Evolutionary conservation across 148 eudicot species (phyloP), one percentile per base, ranked within the genome.

Genomic region (Silene uniflora): DNA sequence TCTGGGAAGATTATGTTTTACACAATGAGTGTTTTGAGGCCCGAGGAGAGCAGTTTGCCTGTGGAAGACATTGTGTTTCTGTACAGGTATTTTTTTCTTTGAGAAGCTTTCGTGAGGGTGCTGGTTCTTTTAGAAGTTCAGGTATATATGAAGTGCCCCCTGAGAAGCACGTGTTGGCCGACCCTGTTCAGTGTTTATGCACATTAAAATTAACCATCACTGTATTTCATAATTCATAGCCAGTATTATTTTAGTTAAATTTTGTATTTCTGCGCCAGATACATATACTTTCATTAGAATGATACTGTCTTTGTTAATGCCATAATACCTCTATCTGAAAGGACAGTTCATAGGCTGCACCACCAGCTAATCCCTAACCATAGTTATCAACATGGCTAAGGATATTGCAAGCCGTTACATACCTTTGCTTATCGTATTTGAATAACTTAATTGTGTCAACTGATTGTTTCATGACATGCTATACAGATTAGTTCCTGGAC

Each of bases 11-110:
- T 95, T 81, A 95, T 86, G 75, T 92, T 86, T 78, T 89, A 81
- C 84, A 92, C 98, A 72, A 95, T 95, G 98, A 95, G 92, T 79
- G 88, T 95, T 78, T 80, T 92, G 82, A 88, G 91, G 79, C 96
- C 97, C 22, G 91, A 87, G 56, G 82, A 85, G 55, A 82, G 74
- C 78, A 75, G 85, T 76, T 74, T 86, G 74, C 88, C 84, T 22
- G 80, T 81, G 77, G 97, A 94, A 71, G 98, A 95, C 69, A 88
- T 95, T 83, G 91, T 95, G 52, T 95, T 95, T 84, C 80, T 95
- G 61, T 95, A 95, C 55, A 88, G 97, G 98, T 92, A 91, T 67
- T 18, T 67, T 46, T 19, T 14, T 69, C 56, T 55, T 25, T 39
- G 62, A 14, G 29, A 52, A 22, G n/a, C 29, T 52, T 19, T 60